Evolutionary conservation across 768 basidiomycete species (phyloP).

Genomic region (Kwoniella botswanensis): DNA sequence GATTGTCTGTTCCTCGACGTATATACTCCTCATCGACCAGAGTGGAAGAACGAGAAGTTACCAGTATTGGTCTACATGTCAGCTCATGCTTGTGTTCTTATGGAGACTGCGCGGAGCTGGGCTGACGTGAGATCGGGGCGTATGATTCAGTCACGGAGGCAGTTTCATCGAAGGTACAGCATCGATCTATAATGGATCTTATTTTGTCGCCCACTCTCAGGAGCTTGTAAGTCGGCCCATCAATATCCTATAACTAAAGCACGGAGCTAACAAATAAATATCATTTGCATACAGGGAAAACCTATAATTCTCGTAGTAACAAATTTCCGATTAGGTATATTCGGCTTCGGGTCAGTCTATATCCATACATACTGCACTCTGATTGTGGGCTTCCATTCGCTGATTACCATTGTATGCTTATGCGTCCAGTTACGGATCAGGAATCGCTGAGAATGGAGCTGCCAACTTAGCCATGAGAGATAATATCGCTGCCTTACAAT

Average conservation of each 20-base stretch:
- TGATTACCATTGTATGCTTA: no score
- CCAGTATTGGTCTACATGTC: slow-evolving; percentile 62
- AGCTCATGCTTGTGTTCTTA: slow-evolving; percentile 7
- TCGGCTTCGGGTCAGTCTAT: slow-evolving; percentile 60
- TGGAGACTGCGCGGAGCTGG: background rate
- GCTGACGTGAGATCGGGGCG: background rate
- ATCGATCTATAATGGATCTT: slow-evolving; percentile 55
- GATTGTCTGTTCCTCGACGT: slow-evolving; percentile 65
- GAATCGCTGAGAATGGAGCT: slow-evolving; percentile 40
- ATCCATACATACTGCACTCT: background rate
- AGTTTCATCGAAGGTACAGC: slow-evolving; percentile 55
- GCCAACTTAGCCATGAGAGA: slow-evolving; percentile 68
- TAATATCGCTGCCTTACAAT: slow-evolving; percentile 66
- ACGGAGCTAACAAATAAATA: background rate
- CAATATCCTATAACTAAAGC: background rate
- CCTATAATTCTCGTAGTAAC: slow-evolving; percentile 64
- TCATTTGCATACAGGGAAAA: slow-evolving; percentile 52
- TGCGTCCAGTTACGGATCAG: slow-evolving; percentile 26
- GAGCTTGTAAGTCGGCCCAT: slow-evolving; percentile 21
- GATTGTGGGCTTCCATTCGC: no score
- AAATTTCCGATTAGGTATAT: slow-evolving; percentile 64
- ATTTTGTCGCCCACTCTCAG: slow-evolving; percentile 36
- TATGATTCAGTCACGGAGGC: slow-evolving; percentile 59
- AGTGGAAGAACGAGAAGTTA: slow-evolving; percentile 36
- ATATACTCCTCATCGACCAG: slow-evolving; percentile 58